Evolutionary conservation across 202 grass and related monocot genomes (phyloP).

Genomic region (Schoenoplectus triqueter): DNA sequence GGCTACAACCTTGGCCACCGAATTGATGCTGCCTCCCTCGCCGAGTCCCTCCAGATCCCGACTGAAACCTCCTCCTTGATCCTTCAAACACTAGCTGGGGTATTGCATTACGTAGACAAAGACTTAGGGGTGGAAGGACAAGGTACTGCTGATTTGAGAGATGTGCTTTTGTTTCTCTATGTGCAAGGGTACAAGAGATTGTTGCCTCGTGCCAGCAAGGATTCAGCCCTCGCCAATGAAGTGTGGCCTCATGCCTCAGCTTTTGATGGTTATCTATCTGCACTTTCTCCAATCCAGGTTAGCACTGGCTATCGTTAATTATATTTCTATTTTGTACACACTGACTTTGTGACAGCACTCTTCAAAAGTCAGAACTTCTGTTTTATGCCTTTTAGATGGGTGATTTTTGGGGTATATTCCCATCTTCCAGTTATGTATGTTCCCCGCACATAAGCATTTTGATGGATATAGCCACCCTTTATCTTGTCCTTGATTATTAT

Average conservation of each 20-base stretch:
- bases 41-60: slow-evolving; percentile 85
- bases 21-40: slow-evolving; percentile 54
- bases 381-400: too few relatives aligned
- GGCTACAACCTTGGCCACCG: slow-evolving; percentile 24
- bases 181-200: slow-evolving; percentile 91
- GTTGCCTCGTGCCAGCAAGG: slow-evolving; percentile 80
- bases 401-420: too few relatives aligned
- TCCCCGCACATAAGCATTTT: too few relatives aligned
- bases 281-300: slow-evolving; percentile 96
- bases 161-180: slow-evolving; percentile 88
- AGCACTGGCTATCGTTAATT: not conserved
- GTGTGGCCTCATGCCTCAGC: slow-evolving; percentile 97
- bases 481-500: too few relatives aligned
- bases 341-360: too few relatives aligned
- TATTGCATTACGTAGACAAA: slow-evolving; percentile 64
- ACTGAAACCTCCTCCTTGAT: slow-evolving; percentile 64
- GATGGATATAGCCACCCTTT: too few relatives aligned
- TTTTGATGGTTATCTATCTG: slow-evolving; percentile 93
- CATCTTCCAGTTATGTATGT: too few relatives aligned
- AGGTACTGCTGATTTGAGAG: slow-evolving; percentile 55
- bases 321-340: not conserved
- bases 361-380: too few relatives aligned
- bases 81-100: slow-evolving; percentile 70
- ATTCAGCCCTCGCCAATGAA: slow-evolving; percentile 76
- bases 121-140: slow-evolving; percentile 44